Evolutionary conservation across 441 rosid genomes (phyloP), one percentile per base, ranked within the genome.

Genomic region (Arabidopsis lyrata): DNA sequence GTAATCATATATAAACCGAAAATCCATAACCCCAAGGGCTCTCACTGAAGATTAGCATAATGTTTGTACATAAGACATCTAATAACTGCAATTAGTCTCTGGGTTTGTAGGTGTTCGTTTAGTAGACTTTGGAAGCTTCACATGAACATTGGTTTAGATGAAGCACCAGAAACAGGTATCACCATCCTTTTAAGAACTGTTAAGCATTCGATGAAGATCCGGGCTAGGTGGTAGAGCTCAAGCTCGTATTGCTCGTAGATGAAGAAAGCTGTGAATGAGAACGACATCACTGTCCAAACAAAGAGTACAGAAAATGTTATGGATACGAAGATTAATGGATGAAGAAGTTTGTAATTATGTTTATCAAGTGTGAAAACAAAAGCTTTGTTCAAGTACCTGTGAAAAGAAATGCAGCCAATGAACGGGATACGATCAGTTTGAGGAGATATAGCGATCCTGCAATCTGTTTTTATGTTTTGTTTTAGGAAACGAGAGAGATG

Each of bases 161-260:
- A 42, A 14, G 64, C 49, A 65, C 54, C 77, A 53, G 81, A 62
- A 53, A 80, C 62, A 41, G 86, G 87, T 47, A 53, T 38, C 80
- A 86, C 38, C 63, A 57, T 49, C 67, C 61, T 73, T 50, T 77
- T 80, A 5, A 80, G 32, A 38, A 41, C 82, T 54, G 73, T 63
- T 34, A 71, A 44, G 77, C 78, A 53, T 34, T 35, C 65, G 5
- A 38, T 14, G 45, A 88, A 63, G 62, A 83, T 35, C 80, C 63
- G 64, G n/a, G 81, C 76, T 29, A 90, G 22, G 59, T 82, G 87
- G 70, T 88, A 84, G 5, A 94, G 66, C 83, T 89, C 97, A 10
- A 63, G 34, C 81, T 92, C 97, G 29, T 90, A 85, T 85, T 92
- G 97, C 80, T 92, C 97, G 54, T 87, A 90, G 48, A 85, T 65